Conservation (phyloP, 306 rosid genomes). For the Chamaecrista fasciculata region DNA sequence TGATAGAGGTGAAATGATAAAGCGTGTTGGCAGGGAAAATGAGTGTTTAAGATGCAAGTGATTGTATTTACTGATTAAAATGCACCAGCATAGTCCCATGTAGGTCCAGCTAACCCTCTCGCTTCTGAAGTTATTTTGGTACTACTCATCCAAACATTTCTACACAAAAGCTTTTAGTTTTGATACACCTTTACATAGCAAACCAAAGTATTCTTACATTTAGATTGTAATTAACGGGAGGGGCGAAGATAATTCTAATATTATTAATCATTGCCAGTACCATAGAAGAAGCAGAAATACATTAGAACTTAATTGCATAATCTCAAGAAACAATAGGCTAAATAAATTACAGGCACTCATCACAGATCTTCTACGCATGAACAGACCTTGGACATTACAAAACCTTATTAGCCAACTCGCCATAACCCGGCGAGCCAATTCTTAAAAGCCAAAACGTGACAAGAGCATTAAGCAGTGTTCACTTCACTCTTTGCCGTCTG, state of each 20-base stretch:
- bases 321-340: slow-evolving; percentile 13
- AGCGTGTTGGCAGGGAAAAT: too few relatives aligned
- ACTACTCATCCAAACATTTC: too few relatives aligned
- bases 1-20: too few relatives aligned
- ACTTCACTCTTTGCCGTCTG: slow-evolving; percentile 83
- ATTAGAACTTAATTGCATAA: slow-evolving; percentile 7
- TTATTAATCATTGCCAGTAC: slow-evolving; percentile 18
- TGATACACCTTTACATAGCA: background rate
- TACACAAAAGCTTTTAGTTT: too few relatives aligned
- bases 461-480: background rate
- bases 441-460: slow-evolving; percentile 24
- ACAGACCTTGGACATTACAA: slow-evolving; percentile 19
- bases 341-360: slow-evolving; percentile 28
- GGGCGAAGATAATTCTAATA: background rate
- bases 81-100: too few relatives aligned
- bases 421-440: slow-evolving; percentile 8
- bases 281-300: background rate
- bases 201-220: background rate
- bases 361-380: slow-evolving; percentile 18
- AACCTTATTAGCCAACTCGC: slow-evolving; percentile 16
- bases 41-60: too few relatives aligned
- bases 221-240: background rate
- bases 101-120: too few relatives aligned
- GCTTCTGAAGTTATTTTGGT: too few relatives aligned
- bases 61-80: too few relatives aligned